Percentiles rank a stretch among this genome's conserved stretches.
phyloP scores from a whole-genome alignment of 2,329 filamentous ascomycete genomes.

The Aureobasidium mangrovei region DNA sequence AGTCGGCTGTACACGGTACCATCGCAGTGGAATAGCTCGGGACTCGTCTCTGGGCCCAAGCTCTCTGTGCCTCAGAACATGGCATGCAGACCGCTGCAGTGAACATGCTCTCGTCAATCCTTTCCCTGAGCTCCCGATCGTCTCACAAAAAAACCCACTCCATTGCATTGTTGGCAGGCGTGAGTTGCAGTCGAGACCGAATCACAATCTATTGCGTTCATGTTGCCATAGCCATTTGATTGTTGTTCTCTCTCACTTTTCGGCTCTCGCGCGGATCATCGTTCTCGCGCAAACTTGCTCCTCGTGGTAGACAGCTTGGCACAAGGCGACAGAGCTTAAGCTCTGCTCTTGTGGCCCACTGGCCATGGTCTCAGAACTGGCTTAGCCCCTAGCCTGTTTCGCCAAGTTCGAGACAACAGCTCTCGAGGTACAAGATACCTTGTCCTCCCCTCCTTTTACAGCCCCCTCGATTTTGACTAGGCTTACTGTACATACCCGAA shows the following conservation, averaged over 20 bases:
- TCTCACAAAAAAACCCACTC: background rate
- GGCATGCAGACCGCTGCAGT: background rate
- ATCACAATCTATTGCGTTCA: background rate
- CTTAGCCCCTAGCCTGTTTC: conserved; percentile 4
- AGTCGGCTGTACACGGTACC: too few relatives aligned
- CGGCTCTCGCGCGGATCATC: background rate
- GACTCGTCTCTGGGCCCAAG: background rate
- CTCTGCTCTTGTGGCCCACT: background rate
- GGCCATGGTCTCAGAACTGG: background rate
- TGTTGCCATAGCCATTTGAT: background rate
- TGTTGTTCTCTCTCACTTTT: background rate
- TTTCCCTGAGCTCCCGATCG: background rate
- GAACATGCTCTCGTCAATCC: conserved; percentile 11
- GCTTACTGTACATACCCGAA: conserved; percentile 1
- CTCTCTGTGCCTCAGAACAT: conserved; percentile 7
- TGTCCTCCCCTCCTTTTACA: conserved; percentile 8
- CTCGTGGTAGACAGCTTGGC: conserved; percentile 6
- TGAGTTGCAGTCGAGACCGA: background rate
- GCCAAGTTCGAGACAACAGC: conserved; percentile 2
- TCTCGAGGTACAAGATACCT: conserved; percentile 8
- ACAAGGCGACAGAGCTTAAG: conserved; percentile 8
- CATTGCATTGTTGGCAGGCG: background rate
- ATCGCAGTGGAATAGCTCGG: too few relatives aligned
- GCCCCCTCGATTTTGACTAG: conserved; percentile 2
- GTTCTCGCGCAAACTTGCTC: conserved; percentile 13